Conservation (phyloP, 306 rosid genomes). For the cucumber (Cucumis sativus) region Cucumber_9930_V3 NC_026661.2:5790001-5790500, state of each 20-base stretch:
- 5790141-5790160: background rate
- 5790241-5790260: background rate
- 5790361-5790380: background rate
- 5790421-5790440: background rate
- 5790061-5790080: background rate
- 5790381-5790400: background rate
- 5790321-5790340: background rate
- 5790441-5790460: background rate
- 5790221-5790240: background rate
- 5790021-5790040: background rate
- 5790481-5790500: slow-evolving; percentile 9
- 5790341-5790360: background rate
- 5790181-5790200: background rate
- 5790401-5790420: background rate
- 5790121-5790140: background rate
- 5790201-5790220: background rate
- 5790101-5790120: background rate
- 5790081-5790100: background rate
- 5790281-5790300: background rate
- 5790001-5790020: background rate
- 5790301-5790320: background rate
- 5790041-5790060: background rate
- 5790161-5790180: background rate
- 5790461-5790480: background rate
- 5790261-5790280: background rate